Base-by-base conservation (phyloP, 1,284 basidiomycete species). In the Moesziomyces globuligerus region DNA sequence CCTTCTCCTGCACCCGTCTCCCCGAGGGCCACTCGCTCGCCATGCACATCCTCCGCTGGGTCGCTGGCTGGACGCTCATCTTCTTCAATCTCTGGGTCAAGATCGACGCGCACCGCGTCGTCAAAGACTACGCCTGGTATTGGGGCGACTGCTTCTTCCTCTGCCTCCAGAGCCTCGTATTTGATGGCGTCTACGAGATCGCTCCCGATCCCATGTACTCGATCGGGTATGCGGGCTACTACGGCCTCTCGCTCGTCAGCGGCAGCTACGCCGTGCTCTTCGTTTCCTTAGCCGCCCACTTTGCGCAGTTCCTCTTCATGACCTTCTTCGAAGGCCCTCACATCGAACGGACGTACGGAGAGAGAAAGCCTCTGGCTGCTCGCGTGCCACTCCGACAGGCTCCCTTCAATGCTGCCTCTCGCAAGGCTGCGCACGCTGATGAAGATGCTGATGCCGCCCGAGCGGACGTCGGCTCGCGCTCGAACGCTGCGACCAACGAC, bases 31-130 rank as follows among this genome's bases (percentile, higher is more conserved):
- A 96, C 43, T 91, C 91, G 2, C 68, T 87, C 34, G 82, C 86
- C 17, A 86, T 92, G 43, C 93, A 97, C 81, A 81, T 91, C 48
- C 86, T 93, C 82, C 88, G 92, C 72, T 98, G 95, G 94, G 83
- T 91, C 40, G 89, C 89, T 13, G 95, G 96, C 13, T 84, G 92
- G 74, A 86, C 88, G 0, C 85, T 98, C 32, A 94, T 98, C 79
- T 87, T 87, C 37, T 98, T 98, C 86, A 98, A 98, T 83, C 86
- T 97, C 34, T 98, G 95, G 94, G 94, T 98, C 74, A 98, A 98
- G 84, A 90, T 92, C 13, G 95, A 98, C 79, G 95, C 95, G 0
- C 95, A 98, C 83, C 87, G 93, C 46, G 93, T 98, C 48, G 94
- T 98, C 65, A 97, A 96, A 68, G 87, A 87, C 74, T 87, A 86